Evolutionary conservation across 805 yeast genomes (phyloP).

Genomic region (Lachancea thermotolerans): DNA sequence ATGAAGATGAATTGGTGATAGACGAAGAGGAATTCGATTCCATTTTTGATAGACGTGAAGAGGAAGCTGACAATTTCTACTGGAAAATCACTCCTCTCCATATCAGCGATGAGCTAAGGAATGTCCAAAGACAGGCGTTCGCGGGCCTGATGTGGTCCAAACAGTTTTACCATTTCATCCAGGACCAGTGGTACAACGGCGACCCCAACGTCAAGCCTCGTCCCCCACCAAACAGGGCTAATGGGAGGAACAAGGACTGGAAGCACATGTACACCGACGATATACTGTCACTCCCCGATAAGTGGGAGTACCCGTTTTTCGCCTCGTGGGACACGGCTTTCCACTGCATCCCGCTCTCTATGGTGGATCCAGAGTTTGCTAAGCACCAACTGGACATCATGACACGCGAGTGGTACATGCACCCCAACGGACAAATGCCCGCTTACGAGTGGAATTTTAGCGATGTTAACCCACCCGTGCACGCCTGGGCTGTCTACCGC

Average conservation of each 20-base stretch:
- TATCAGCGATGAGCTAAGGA: conserved; percentile 67
- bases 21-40: conserved; percentile 73
- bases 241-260: conserved; percentile 88
- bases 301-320: conserved; percentile 93
- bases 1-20: conserved; percentile 37
- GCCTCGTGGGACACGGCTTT: conserved; percentile 97
- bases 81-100: conserved; percentile 86
- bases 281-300: conserved; percentile 83
- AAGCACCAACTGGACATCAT: conserved; percentile 79
- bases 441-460: conserved; percentile 95
- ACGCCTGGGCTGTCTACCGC: conserved; percentile 90
- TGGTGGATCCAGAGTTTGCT: conserved; percentile 90
- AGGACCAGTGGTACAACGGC: conserved; percentile 80
- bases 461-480: conserved; percentile 97
- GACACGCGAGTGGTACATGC: conserved; percentile 95
- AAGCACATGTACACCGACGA: conserved; percentile 82
- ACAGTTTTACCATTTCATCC: conserved; percentile 82
- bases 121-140: conserved; percentile 87
- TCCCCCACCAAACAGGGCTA: conserved; percentile 77
- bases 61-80: conserved; percentile 89
- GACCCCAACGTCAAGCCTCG: conserved; percentile 68
- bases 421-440: conserved; percentile 95
- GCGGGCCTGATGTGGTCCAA: conserved; percentile 93
- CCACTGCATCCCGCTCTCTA: conserved; percentile 87
- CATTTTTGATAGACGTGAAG: conserved; percentile 60